Evolutionary conservation across 176 grass and related monocot genomes (phyloP).

Genomic region (Elaeis guineensis): DNA sequence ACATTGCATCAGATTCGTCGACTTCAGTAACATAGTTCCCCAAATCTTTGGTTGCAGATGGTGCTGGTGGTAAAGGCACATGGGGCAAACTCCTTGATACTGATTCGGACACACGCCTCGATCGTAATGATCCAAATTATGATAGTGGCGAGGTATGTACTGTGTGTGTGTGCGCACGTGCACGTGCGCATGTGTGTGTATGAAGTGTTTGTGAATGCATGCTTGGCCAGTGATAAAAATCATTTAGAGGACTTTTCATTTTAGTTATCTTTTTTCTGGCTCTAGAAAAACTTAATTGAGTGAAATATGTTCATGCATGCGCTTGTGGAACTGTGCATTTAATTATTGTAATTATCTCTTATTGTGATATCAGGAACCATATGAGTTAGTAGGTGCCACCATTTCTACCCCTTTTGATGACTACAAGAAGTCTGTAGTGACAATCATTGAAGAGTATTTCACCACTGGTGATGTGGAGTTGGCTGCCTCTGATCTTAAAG

Average conservation of each 20-base stretch:
- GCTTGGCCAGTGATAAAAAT: not conserved
- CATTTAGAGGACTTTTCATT: not conserved
- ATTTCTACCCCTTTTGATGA: slow-evolving; percentile 12
- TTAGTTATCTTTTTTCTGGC: not conserved
- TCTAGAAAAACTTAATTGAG: not conserved
- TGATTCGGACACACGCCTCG: slow-evolving; percentile 7
- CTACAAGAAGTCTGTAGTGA: slow-evolving; percentile 4
- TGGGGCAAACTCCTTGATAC: slow-evolving; percentile 21
- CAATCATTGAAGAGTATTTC: slow-evolving; percentile 18
- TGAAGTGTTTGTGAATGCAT: not conserved
- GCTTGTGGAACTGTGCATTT: not conserved
- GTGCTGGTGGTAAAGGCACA: slow-evolving; percentile 23
- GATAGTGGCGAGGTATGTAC: slow-evolving; percentile 13
- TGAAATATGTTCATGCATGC: too few relatives aligned
- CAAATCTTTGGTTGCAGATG: slow-evolving; percentile 8
- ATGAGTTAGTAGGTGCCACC: slow-evolving; percentile 13
- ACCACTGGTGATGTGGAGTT: slow-evolving; percentile 16
- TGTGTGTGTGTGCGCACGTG: not conserved
- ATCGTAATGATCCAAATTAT: slow-evolving; percentile 24
- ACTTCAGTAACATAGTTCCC: not conserved
- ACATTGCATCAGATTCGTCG: too few relatives aligned
- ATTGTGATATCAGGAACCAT: slow-evolving; percentile 12
- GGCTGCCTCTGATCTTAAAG: slow-evolving; percentile 13
- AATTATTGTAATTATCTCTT: not conserved
- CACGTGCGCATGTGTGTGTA: too few relatives aligned